Percentiles rank a stretch among this genome's conserved stretches.
Conservation (phyloP, 305 asterid genomes). For the Fraxinus velutina region DNA sequence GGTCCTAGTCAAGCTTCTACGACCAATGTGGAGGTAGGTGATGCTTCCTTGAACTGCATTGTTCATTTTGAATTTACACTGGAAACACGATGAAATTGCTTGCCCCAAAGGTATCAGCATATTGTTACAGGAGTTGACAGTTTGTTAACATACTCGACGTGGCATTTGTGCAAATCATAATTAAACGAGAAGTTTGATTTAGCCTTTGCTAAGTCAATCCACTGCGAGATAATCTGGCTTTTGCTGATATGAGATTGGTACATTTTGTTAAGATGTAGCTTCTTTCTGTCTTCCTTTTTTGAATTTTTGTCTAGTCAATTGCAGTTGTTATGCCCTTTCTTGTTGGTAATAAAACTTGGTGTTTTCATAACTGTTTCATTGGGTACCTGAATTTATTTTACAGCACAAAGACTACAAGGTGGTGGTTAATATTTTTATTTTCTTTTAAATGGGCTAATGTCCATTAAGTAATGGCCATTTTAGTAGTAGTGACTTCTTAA, state of each 20-base stretch:
- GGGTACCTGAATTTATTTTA: conserved; percentile 1
- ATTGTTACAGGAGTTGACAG: not conserved
- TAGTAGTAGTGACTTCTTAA: not conserved
- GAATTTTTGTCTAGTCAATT: not conserved
- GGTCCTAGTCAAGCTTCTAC: conserved; percentile 48
- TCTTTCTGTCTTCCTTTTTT: conserved; percentile 15
- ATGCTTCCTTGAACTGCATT: not conserved
- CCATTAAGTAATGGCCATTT: not conserved
- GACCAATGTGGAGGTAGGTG: conserved; percentile 57
- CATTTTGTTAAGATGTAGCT: conserved; percentile 7
- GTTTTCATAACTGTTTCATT: not conserved
- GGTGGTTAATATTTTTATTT: not conserved
- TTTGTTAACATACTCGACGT: not conserved
- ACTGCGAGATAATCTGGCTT: conserved; percentile 6
- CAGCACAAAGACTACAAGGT: not conserved
- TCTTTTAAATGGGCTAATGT: not conserved
- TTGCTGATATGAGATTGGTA: not conserved
- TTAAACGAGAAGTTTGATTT: conserved; percentile 8
- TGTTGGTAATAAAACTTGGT: not conserved
- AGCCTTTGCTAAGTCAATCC: not conserved
- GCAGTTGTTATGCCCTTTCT: not conserved
- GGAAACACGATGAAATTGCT: conserved; percentile 1
- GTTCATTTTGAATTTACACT: conserved; percentile 9
- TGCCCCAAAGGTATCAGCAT: conserved; percentile 5
- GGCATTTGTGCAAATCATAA: conserved; percentile 1